A percentile compares a stretch with the other conserved stretches of the same genome.
phyloP scores from a whole-genome alignment of 345 rosid species.

The Mangifera indica region DNA sequence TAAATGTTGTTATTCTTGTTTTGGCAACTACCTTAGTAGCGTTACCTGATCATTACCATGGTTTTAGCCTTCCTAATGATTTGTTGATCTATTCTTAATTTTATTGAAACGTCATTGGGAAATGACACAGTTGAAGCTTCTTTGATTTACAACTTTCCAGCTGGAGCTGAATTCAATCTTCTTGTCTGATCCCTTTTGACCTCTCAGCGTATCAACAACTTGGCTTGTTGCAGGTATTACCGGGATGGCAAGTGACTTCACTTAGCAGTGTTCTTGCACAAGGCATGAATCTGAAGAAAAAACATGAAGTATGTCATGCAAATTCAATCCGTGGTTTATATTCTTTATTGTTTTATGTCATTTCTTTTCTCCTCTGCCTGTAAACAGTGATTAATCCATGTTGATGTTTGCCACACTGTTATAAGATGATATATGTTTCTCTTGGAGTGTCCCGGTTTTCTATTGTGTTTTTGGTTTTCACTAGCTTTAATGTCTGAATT shows the following conservation, averaged over 20 bases:
- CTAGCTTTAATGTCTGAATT: not conserved
- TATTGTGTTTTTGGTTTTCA: not conserved
- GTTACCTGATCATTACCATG: no score
- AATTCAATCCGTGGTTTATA: constrained; percentile 1
- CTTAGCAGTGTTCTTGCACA: constrained; percentile 70
- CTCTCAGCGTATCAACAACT: not conserved
- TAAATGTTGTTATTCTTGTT: no score
- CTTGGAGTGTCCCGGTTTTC: not conserved
- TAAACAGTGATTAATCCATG: not conserved
- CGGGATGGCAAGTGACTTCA: constrained; percentile 43
- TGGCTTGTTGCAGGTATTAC: constrained; percentile 46
- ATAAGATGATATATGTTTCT: not conserved
- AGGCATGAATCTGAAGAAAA: constrained; percentile 91
- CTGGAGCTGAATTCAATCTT: not conserved
- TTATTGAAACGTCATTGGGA: not conserved
- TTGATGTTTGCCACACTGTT: not conserved
- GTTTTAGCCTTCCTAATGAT: not conserved
- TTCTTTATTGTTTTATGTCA: not conserved
- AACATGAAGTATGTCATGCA: constrained; percentile 62
- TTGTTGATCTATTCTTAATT: not conserved
- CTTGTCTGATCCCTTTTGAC: not conserved
- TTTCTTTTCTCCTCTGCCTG: not conserved
- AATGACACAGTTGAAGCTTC: not conserved
- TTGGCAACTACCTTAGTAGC: no score
- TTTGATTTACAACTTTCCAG: not conserved